These are phyloP conservation scores for Aureobasidium uvarum DNA, from an alignment of 2,329 filamentous ascomycete species.

Conservation along the genomic window DNA sequence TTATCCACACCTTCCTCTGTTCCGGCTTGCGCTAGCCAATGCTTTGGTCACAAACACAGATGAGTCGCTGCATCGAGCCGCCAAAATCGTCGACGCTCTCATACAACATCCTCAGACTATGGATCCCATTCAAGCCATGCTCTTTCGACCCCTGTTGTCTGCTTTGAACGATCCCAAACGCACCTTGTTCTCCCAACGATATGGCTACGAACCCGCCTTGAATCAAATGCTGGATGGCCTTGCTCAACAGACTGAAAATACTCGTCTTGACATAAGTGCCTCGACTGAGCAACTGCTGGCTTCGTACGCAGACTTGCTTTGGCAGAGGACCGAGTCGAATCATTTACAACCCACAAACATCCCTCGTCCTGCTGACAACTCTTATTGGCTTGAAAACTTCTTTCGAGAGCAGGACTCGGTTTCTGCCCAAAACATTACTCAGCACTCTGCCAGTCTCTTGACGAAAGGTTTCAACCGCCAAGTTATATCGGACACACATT, in stretches of 20 bases:
- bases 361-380: not conserved
- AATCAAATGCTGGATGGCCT: not conserved
- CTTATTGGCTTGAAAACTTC: conserved; percentile 5
- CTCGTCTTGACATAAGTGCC: conserved; percentile 3
- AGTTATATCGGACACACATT: not conserved
- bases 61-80: conserved; percentile 27
- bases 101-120: conserved; percentile 23
- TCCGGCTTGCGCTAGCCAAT: conserved; percentile 26
- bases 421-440: not conserved
- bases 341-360: not conserved
- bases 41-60: conserved; percentile 26
- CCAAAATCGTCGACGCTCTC: conserved; percentile 22
- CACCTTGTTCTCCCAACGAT: conserved; percentile 13
- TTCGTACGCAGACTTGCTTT: conserved; percentile 22
- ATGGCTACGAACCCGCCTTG: not conserved
- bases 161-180: conserved; percentile 20
- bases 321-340: conserved; percentile 15
- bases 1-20: conserved; percentile 28
- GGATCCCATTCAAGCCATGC: conserved; percentile 21
- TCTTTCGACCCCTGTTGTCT: conserved; percentile 27
- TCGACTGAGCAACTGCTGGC: conserved; percentile 19
- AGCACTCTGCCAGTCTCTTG: not conserved
- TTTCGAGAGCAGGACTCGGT: not conserved
- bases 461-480: not conserved
- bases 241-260: not conserved